Evolutionary conservation across 371 early-diverging fungal species (phyloP).

Genomic region (Coemansia sp.): DNA sequence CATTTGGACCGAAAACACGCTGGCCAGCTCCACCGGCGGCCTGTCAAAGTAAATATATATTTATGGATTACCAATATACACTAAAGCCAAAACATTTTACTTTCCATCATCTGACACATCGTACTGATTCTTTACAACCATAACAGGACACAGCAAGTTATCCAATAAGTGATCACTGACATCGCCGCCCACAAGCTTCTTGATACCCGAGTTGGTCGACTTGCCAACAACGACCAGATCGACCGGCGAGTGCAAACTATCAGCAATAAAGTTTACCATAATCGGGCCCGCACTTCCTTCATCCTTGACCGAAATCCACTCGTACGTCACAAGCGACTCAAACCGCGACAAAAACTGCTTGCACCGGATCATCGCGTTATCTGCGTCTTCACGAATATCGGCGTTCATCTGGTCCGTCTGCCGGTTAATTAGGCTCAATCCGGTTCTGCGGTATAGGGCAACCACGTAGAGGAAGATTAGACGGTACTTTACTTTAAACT

Average conservation of each 20-base stretch:
- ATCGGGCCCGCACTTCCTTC: slow-evolving; percentile 46
- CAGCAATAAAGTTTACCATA: slow-evolving; percentile 32
- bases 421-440: slow-evolving; percentile 42
- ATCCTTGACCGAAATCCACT: slow-evolving; percentile 51
- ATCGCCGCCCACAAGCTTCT: slow-evolving; percentile 40
- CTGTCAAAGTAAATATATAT: slow-evolving; percentile 10
- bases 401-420: slow-evolving; percentile 50
- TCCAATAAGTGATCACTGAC: slow-evolving; percentile 37
- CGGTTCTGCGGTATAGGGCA: slow-evolving; percentile 37
- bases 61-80: not conserved
- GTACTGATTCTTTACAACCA: slow-evolving; percentile 50
- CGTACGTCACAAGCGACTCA: slow-evolving; percentile 45
- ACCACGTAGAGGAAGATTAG: slow-evolving; percentile 48
- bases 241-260: slow-evolving; percentile 29
- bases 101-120: slow-evolving; percentile 46
- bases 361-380: slow-evolving; percentile 40
- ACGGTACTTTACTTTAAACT: slow-evolving; percentile 47
- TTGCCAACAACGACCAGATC: slow-evolving; percentile 46
- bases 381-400: slow-evolving; percentile 50
- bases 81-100: not conserved
- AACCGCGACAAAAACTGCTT: slow-evolving; percentile 50
- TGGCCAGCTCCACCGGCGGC: slow-evolving; percentile 24
- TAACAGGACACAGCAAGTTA: slow-evolving; percentile 35
- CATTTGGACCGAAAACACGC: slow-evolving; percentile 49
- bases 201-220: slow-evolving; percentile 25